phyloP scores from a whole-genome alignment of 768 basidiomycete species.

The Phylloporus sp. region DNA sequence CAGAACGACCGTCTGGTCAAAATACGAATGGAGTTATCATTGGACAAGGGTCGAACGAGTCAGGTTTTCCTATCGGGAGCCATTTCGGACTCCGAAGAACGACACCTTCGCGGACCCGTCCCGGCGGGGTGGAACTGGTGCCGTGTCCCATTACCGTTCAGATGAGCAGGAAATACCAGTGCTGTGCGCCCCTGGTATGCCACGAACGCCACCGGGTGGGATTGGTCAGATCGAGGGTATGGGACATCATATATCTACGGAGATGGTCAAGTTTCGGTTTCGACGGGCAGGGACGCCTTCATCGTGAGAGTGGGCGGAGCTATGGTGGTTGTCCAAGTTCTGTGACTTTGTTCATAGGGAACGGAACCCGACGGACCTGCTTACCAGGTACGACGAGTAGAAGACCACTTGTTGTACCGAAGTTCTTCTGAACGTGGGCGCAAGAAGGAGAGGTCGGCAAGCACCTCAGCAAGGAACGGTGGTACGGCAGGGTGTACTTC shows the following conservation, averaged over 20 bases:
- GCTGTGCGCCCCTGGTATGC: background rate
- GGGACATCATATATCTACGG: background rate
- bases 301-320: background rate
- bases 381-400: background rate
- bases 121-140: background rate
- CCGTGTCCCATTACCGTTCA: background rate
- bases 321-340: background rate
- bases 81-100: background rate
- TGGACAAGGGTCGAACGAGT: background rate
- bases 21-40: slow-evolving; percentile 2
- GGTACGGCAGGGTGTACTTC: background rate
- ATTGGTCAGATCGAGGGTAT: background rate
- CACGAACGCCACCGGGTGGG: background rate
- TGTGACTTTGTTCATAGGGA: background rate
- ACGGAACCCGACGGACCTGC: background rate
- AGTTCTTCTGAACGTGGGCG: background rate
- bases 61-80: background rate
- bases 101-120: slow-evolving; percentile 3
- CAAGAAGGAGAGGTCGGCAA: background rate
- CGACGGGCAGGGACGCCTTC: background rate
- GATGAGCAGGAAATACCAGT: background rate
- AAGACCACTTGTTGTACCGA: background rate
- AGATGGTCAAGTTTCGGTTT: background rate
- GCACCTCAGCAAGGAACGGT: background rate
- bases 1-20: background rate